Evolutionary conservation across 306 rosid genomes (phyloP), one percentile per base, ranked within the genome.

Genomic region (Dalbergia cochinchinensis): DNA sequence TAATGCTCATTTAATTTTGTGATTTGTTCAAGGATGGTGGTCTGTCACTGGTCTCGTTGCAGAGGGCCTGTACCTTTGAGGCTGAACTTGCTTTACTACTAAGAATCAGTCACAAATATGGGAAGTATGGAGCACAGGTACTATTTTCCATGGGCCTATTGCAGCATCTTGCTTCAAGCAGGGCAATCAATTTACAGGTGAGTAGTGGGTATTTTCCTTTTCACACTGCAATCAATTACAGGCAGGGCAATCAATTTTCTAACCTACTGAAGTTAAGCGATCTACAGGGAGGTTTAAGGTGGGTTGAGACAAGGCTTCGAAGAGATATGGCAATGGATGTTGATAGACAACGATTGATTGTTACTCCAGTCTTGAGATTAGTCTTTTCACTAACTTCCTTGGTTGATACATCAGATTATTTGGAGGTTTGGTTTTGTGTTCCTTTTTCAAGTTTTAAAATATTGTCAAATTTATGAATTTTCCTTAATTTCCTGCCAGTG

Each of bases 121-220:
- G 99, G 74, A 95, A 95, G 82, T 87, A 92, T 78, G 99, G 99
- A 78, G 96, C 96, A 48, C 97, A 91, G 85, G 94, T 92, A 68
- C 87, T 95, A 45, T 87, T 90, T 64, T 91, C 99, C 80, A 90
- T 88, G 92, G 96, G 97, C 61, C 74, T 90, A 78, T 83, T 95
- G 78, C 97, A 95, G 88, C 90, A 95, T 77, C 87, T 95, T 85
- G 83, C 89, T 83, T 92, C 94, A 0, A 89, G 97, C 85, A 92
- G 85, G 88, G 95, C 92, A 47, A 73, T 86, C 78, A 86, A 80
- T 85, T 68, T 80, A 12, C 91, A 90, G 89, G 98, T 94, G 71
- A 79, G 81, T 33, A 79, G 81, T 33, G 57, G 58, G 37, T 35
- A 58, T 16, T 78, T 76, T 71, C 10, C 50, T 67, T 86, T 48